Evolutionary conservation across 2,329 filamentous ascomycete genomes (phyloP).

Genomic region (Trichoderma oligosporum): DNA sequence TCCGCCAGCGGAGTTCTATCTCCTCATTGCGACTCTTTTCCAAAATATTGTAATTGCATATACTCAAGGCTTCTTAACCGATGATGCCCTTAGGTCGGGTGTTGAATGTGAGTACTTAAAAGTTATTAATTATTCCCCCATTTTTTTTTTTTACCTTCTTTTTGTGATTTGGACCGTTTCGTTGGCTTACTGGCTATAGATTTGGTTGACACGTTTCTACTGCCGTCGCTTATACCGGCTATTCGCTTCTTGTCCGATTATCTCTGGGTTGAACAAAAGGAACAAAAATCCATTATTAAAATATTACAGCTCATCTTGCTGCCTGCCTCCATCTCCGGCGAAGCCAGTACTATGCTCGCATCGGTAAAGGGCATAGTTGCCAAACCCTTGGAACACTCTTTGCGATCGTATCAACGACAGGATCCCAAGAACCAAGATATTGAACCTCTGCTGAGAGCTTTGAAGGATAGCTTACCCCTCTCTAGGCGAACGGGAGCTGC

Average conservation of each 20-base stretch:
- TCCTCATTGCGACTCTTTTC: slow-evolving; percentile 72
- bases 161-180: too few relatives aligned
- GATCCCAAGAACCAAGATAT: slow-evolving; percentile 66
- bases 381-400: slow-evolving; percentile 62
- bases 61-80: slow-evolving; percentile 59
- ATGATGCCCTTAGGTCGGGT: slow-evolving; percentile 69
- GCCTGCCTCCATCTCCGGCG: slow-evolving; percentile 65
- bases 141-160: neutral
- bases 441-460: slow-evolving; percentile 62
- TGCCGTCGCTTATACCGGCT: slow-evolving; percentile 73
- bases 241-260: slow-evolving; percentile 68
- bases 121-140: neutral
- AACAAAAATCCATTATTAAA: slow-evolving; percentile 65
- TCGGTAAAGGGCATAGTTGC: slow-evolving; percentile 70
- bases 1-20: slow-evolving; percentile 76
- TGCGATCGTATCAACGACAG: slow-evolving; percentile 62
- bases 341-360: slow-evolving; percentile 66
- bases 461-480: slow-evolving; percentile 56
- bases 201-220: slow-evolving; percentile 72
- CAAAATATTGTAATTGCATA: slow-evolving; percentile 70
- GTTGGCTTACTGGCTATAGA: slow-evolving; percentile 41
- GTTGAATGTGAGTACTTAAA: slow-evolving; percentile 61
- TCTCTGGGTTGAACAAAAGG: slow-evolving; percentile 62
- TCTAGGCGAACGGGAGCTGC: slow-evolving; percentile 60
- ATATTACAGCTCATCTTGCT: slow-evolving; percentile 70